A percentile compares a stretch with the other conserved stretches of the same genome.
These are phyloP conservation scores for Ramalina peruviana DNA, from an alignment of 495 filamentous ascomycete species.

Conservation along the genomic window DNA sequence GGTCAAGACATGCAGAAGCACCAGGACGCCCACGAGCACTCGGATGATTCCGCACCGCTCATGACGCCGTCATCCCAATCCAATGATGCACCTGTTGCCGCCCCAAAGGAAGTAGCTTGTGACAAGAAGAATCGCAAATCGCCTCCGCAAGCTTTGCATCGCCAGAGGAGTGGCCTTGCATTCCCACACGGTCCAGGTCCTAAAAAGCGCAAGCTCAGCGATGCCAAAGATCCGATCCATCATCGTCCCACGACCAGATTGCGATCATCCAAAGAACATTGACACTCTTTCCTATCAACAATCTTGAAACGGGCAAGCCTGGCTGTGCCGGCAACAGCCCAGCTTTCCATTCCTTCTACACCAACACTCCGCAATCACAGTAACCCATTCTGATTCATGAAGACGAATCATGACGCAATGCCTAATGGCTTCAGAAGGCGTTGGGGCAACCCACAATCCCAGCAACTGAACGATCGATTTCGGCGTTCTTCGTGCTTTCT, in stretches of 20 bases:
- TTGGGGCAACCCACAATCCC: neutral
- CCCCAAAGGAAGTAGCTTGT: neutral
- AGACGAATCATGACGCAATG: neutral
- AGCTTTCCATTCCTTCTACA: neutral
- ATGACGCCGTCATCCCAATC: conserved; percentile 1
- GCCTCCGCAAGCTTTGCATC: neutral
- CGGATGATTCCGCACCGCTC: neutral
- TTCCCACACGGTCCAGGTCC: neutral
- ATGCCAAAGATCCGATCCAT: neutral
- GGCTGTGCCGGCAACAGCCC: neutral
- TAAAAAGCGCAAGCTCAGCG: neutral
- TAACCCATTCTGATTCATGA: neutral
- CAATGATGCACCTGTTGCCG: neutral
- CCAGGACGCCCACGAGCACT: neutral
- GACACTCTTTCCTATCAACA: neutral
- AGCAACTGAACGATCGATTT: too few relatives aligned
- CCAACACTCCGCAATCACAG: neutral
- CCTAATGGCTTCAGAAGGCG: conserved; percentile 1
- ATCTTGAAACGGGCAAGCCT: neutral
- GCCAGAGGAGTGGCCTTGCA: neutral
- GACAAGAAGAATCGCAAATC: neutral
- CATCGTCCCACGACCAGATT: neutral
- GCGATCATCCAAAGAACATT: neutral
- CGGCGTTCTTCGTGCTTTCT: neutral
- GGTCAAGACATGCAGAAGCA: too few relatives aligned